phyloP scores from a whole-genome alignment of 306 rosid genomes.

The Cucurbita pepo region DNA sequence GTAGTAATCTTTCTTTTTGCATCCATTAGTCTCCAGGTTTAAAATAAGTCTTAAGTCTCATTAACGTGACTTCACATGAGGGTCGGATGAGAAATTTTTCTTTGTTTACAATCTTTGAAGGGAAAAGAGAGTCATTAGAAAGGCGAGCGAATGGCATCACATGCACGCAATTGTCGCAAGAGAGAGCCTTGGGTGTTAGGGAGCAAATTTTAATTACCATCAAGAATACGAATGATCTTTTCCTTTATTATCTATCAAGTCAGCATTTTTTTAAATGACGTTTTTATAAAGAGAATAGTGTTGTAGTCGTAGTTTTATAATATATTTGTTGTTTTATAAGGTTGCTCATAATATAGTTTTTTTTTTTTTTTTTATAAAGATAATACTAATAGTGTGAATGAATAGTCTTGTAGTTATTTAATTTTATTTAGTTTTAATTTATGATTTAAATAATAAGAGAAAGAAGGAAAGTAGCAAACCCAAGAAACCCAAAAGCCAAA shows the following conservation, averaged over 20 bases:
- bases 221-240: not conserved
- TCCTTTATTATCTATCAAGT: no score
- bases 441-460: conserved; percentile 15
- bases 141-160: not conserved
- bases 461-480: conserved; percentile 11
- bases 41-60: not conserved
- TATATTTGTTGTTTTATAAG: no score
- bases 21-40: not conserved
- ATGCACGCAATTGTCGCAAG: not conserved
- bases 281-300: no score
- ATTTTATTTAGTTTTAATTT: not conserved
- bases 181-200: not conserved
- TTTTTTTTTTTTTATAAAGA: no score
- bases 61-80: not conserved
- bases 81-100: not conserved
- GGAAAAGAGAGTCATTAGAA: not conserved
- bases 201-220: not conserved
- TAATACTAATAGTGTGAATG: no score
- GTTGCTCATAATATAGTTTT: no score
- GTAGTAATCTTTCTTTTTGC: not conserved
- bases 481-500: conserved; percentile 22
- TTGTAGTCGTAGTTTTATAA: no score
- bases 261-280: no score
- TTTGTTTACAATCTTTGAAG: not conserved
- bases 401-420: no score